Evolutionary conservation across 257 asterid species (phyloP), one percentile per base, ranked within the genome.

Genomic region (Solanum acaule): DNA sequence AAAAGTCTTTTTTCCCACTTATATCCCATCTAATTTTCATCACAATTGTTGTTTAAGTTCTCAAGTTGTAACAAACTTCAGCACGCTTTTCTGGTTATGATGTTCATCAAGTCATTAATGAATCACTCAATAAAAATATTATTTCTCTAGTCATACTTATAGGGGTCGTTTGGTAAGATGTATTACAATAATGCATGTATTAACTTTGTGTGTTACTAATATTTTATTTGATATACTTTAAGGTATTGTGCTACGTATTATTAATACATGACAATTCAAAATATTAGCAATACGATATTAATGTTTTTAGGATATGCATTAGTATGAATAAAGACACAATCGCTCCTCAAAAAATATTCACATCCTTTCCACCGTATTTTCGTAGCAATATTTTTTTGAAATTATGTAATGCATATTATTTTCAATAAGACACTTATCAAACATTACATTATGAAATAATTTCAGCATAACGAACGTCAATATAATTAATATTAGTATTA

Each of bases 61-160:
- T 61, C 14, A 3, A 61, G 68, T 61, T 61, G n/a, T 13, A 22
- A 22, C 68, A 9, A 22, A 61, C 68, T 52, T 0, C 4, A 18
- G 0, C n/a, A 6, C 63, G 0, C 0, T 6, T 20, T 56, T 56
- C 0, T 56, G 11, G 2, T 20, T 56, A 56, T 56, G 65, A 3
- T 56, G 11, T 7, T 20, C 65, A 20, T 20, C 11, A 6, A 56
- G 65, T 3, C 65, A 56, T 56, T 56, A 56, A 56, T 56, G 25
- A 56, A 56, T 56, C 65, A 56, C 25, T 56, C 65, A 3, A 56
- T 56, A 56, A 56, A 0, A 56, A 18, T 7, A 56, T 1, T 56
- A 52, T 56, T 56, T 56, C 65, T 56, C 10, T 56, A 56, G 1
- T 56, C 10, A 56, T 6, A 56, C 65, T 56, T 56, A 56, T 3